Percentiles rank a stretch among this genome's conserved stretches.
These are phyloP conservation scores for Macroventuria anomochaeta DNA, from an alignment of 2,329 filamentous ascomycete species.

Conservation along the genomic window DNA sequence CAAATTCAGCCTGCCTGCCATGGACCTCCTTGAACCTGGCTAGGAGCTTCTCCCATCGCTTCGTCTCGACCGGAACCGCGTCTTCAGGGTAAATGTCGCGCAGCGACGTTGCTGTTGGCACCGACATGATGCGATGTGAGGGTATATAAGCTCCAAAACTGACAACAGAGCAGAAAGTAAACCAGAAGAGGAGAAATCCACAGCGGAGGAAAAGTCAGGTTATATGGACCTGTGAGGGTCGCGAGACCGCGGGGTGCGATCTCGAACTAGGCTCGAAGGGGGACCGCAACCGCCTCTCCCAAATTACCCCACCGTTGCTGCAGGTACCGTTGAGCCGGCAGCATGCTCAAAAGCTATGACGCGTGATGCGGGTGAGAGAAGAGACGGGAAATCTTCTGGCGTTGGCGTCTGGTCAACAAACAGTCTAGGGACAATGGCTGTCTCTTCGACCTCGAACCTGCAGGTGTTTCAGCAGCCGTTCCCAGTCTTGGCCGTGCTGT, in stretches of 20 bases:
- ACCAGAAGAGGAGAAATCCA: background rate
- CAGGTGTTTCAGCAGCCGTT: background rate
- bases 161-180: background rate
- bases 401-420: background rate
- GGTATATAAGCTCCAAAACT: background rate
- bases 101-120: constrained; percentile 77
- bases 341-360: background rate
- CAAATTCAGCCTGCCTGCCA: constrained; percentile 74
- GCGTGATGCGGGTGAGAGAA: background rate
- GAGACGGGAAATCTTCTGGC: background rate
- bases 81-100: constrained; percentile 83
- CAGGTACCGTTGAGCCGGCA: constrained; percentile 2
- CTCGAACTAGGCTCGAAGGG: constrained; percentile 32
- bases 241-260: constrained; percentile 27
- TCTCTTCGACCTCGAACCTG: background rate
- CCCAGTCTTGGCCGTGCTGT: background rate
- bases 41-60: constrained; percentile 78
- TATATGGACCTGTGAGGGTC: constrained; percentile 21
- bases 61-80: constrained; percentile 69
- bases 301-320: constrained; percentile 18
- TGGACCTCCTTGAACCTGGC: constrained; percentile 74
- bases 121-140: constrained; percentile 50
- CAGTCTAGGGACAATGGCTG: background rate
- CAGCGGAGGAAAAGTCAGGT: constrained; percentile 7
- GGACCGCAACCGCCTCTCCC: constrained; percentile 26